Base-by-base conservation (phyloP, 495 filamentous ascomycete species). In the Penicillium goetzii region DNA sequence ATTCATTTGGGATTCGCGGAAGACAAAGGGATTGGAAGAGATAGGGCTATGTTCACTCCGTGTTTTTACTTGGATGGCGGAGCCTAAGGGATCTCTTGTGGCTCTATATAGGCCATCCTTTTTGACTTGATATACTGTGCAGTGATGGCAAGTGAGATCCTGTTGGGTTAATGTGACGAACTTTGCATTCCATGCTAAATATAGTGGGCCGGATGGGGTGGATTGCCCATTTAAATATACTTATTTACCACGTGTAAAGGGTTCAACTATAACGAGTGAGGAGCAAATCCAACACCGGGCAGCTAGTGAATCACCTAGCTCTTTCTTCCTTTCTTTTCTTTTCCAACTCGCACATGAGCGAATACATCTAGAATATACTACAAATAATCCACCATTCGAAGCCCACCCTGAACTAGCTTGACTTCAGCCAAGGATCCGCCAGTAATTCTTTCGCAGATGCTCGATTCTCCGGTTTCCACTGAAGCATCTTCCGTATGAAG, bases 401-500 rank as follows among this genome's bases (percentile, higher is more conserved):
- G 14, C 52, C 26, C 9, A 36, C 7, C 8, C 15, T 55, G 19
- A 10, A 36, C 61, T 61, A 67, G 17, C 12, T 21, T 45, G 66
- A 63, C 30, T 2, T 69, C 49, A 74, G 41, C 69, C 61, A 74
- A 49, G 69, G 65, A 54, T 72, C 72, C 2, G 63, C 32, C 17
- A 79, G 57, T 23, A 83, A 65, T 60, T 79, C 68, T 55, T 70
- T 75, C 14, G 81, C 81, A 5, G 77, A 76, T 38, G 60, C 61
- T 36, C 80, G 61, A 5, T 78, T 61, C 30, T 73, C 68, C 23
- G 81, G 80, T 30, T 56, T 57, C 79, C 79, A 84, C 40, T 72
- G 73, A 34, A 85, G 64, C 78, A 82, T 81, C 49, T 61, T 66
- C 15, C 71, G 63, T 62, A 81, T 74, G 50, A 82, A 74, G 0